A percentile compares a stretch with the other conserved stretches of the same genome.
phyloP scores from a whole-genome alignment of 179 eudicot species.

The Patellifolia procumbens region DNA sequence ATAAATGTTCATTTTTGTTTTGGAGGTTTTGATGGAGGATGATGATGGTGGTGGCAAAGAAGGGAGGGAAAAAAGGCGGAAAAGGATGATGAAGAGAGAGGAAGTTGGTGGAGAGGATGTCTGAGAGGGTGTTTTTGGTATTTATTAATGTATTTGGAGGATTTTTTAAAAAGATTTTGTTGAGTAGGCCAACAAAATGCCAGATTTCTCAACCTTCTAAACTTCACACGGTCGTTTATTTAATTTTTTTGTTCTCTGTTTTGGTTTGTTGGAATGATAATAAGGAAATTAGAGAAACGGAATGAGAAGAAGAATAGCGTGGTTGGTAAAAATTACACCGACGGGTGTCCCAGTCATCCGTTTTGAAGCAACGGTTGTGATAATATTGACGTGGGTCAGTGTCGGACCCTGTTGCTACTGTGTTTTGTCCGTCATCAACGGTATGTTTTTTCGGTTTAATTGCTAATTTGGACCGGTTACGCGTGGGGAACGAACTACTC shows the following conservation, averaged over 20 bases:
- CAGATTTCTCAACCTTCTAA: no score
- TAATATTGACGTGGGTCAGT: constrained; percentile 14
- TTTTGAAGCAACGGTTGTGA: neutral
- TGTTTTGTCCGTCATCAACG: constrained; percentile 19
- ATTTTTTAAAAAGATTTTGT: constrained; percentile 1
- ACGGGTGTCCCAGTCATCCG: neutral
- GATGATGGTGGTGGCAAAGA: neutral
- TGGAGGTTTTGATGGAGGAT: neutral
- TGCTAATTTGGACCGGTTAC: neutral
- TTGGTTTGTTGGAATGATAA: neutral
- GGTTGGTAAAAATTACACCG: constrained; percentile 18
- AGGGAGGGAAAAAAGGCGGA: no score
- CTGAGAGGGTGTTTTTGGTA: neutral
- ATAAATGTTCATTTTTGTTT: neutral
- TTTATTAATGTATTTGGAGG: neutral
- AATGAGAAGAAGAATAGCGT: neutral
- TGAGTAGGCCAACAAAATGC: neutral
- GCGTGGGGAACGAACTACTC: neutral
- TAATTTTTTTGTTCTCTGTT: neutral
- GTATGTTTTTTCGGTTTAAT: neutral
- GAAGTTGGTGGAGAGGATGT: neutral
- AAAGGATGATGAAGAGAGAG: neutral
- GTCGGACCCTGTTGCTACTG: neutral
- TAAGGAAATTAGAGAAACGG: constrained; percentile 12
- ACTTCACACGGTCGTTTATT: neutral